phyloP scores from a whole-genome alignment of 495 filamentous ascomycete genomes.

The Aspergillus ellipticus region DNA sequence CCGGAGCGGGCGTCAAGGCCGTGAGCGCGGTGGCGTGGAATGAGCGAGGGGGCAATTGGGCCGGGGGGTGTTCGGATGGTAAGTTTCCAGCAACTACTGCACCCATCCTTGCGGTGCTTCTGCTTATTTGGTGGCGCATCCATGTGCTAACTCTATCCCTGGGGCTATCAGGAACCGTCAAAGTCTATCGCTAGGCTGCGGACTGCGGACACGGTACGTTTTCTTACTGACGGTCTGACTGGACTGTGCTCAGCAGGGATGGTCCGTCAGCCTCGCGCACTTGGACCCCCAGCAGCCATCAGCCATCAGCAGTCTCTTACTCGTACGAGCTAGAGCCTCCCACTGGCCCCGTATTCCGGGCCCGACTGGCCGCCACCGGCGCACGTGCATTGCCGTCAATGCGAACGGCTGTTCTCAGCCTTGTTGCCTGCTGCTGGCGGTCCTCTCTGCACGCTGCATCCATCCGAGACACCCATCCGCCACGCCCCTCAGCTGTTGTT shows the following conservation, averaged over 20 bases:
- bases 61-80: constrained; percentile 60
- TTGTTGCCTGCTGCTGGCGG: neutral
- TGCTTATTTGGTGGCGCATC: neutral
- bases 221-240: too few species aligned
- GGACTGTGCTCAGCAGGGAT: neutral
- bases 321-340: neutral
- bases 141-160: constrained; percentile 5
- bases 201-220: too few species aligned
- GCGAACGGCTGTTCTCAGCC: neutral
- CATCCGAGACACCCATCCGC: neutral
- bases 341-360: neutral
- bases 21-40: constrained; percentile 72
- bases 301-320: neutral
- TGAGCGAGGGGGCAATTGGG: constrained; percentile 62
- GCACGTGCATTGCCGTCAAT: neutral
- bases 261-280: neutral
- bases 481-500: too few species aligned
- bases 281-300: neutral
- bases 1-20: constrained; percentile 54
- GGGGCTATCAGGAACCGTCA: constrained; percentile 20
- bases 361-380: neutral
- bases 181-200: constrained; percentile 20
- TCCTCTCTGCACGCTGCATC: too few species aligned
- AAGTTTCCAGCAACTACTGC: too few species aligned
- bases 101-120: neutral